phyloP scores from a whole-genome alignment of 768 basidiomycete species.

The Serendipita sp. region DNA sequence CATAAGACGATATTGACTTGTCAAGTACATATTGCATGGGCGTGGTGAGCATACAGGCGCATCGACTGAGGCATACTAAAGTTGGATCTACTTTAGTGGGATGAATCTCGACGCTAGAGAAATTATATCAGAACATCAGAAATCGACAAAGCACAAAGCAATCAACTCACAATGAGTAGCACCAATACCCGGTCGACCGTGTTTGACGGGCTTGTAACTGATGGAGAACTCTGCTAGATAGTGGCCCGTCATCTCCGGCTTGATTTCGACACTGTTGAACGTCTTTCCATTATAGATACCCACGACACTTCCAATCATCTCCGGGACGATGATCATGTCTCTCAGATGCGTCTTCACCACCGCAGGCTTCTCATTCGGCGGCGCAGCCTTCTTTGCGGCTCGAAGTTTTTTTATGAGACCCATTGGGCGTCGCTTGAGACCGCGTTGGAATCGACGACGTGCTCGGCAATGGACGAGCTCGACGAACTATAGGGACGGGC shows the following conservation, averaged over 20 bases:
- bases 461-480: slow-evolving; percentile 98
- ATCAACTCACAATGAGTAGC: slow-evolving; percentile 69
- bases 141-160: slow-evolving; percentile 23
- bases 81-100: slow-evolving; percentile 74
- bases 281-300: slow-evolving; percentile 99
- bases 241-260: slow-evolving; percentile 99
- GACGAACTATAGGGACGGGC: slow-evolving; percentile 40
- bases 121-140: neutral
- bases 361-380: slow-evolving; percentile 95
- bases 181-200: slow-evolving; percentile 98
- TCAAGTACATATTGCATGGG: slow-evolving; percentile 3
- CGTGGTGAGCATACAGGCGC: neutral
- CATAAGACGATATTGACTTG: neutral
- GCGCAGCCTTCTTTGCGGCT: slow-evolving; percentile 99
- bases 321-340: slow-evolving; percentile 99
- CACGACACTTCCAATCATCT: slow-evolving; percentile 98
- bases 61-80: neutral
- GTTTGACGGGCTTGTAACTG: slow-evolving; percentile 97
- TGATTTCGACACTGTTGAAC: slow-evolving; percentile 96
- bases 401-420: slow-evolving; percentile 99
- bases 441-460: slow-evolving; percentile 95
- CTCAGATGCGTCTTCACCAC: slow-evolving; percentile 99
- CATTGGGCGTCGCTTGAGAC: slow-evolving; percentile 96
- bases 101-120: slow-evolving; percentile 36
- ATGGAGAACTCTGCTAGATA: slow-evolving; percentile 96